Evolutionary conservation across 1,139 yeast genomes (phyloP), one percentile per base, ranked within the genome.

Genomic region (Hyphopichia khmerensis): DNA sequence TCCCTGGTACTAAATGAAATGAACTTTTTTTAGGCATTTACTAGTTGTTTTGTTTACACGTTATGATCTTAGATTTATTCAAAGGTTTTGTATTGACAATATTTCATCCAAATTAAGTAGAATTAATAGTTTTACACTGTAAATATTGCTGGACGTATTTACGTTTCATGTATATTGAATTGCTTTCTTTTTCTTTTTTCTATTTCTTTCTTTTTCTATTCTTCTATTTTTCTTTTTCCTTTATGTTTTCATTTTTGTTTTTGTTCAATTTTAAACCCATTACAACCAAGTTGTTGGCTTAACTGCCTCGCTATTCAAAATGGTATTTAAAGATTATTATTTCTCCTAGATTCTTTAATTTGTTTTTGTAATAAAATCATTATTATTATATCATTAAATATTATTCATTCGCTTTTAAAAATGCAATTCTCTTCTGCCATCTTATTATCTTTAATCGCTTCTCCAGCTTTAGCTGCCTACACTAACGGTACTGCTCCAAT

Each of bases 341-440:
- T 32, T 18, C n/a, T 32, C 23, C 10, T n/a, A n/a, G 5, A n/a
- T 29, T 29, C 23, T 32, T n/a, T 17, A 3, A 3, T 32, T 32
- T 32, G 13, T 3, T 7, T 16, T 32, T 32, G 8, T 32, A 14
- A 14, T 14, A 4, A 3, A 4, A 8, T 32, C 34, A 17, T 32
- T 23, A 16, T 17, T 23, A n/a, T n/a, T n/a, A n/a, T n/a, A n/a
- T n/a, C n/a, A n/a, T 11, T 9, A 31, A 31, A 33, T 14, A 7
- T 3, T 21, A 33, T 45, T 47, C 67, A 58, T 55, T 62, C 67
- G 65, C 65, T 60, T 49, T n/a, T 3, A 9, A 35, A 27, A 49
- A 61, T 62, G 66, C 61, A 60, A 53, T 56, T 62, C 53, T 50
- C 61, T 43, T 39, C 61, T 48, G 55, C 64, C 45, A 46, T 52